Evolutionary conservation across 2,329 filamentous ascomycete species (phyloP).

Genomic region (Hymenoscyphus linearis): DNA sequence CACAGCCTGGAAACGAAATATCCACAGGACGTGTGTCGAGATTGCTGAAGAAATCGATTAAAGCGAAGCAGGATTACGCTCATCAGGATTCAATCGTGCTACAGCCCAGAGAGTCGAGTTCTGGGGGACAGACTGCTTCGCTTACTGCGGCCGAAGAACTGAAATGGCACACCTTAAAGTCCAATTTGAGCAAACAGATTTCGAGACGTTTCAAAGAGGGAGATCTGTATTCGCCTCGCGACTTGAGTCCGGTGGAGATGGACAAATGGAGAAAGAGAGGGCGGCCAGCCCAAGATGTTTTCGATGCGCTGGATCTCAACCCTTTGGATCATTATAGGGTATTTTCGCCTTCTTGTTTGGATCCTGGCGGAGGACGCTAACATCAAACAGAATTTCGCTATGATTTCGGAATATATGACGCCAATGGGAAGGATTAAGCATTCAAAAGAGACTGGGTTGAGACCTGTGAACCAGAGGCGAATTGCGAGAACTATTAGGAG

Average conservation of each 20-base stretch:
- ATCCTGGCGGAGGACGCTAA: slow-evolving; percentile 5
- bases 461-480: slow-evolving; percentile 85
- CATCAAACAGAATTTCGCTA: slow-evolving; percentile 72
- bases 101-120: neutral
- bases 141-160: slow-evolving; percentile 8
- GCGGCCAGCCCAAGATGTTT: slow-evolving; percentile 58
- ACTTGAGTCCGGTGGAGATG: slow-evolving; percentile 74
- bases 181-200: slow-evolving; percentile 57
- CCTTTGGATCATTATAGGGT: slow-evolving; percentile 87
- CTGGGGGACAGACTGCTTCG: too few species aligned
- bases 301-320: slow-evolving; percentile 74
- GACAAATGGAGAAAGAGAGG: slow-evolving; percentile 66
- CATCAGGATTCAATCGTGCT: neutral
- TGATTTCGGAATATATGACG: slow-evolving; percentile 86
- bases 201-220: slow-evolving; percentile 68
- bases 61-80: neutral
- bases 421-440: slow-evolving; percentile 80
- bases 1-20: neutral
- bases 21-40: neutral
- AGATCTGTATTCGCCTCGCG: slow-evolving; percentile 87
- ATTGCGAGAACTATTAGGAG: slow-evolving; percentile 89
- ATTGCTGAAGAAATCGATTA: neutral
- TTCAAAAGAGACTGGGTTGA: slow-evolving; percentile 68
- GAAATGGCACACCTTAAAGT: slow-evolving; percentile 28
- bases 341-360: slow-evolving; percentile 26